Base-by-base conservation (phyloP, 148 eudicot genomes). In the Nepenthes gracilis region DNA sequence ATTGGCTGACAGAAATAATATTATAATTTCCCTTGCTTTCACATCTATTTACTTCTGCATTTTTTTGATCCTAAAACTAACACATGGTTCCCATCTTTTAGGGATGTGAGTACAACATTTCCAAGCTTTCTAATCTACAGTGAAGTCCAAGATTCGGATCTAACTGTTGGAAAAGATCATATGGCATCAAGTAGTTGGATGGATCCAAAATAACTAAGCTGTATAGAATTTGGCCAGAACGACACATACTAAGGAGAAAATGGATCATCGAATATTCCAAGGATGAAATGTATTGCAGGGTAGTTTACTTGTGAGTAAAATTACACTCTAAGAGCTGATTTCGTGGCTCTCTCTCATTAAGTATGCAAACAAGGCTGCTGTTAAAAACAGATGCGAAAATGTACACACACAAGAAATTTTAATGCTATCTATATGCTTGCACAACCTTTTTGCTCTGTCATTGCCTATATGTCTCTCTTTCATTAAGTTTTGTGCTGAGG, bases 51-150 rank as follows among this genome's bases (percentile, higher is more conserved):
- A 14, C 6, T 62, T 47, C n/a, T 9, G 33, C 23, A 0, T 47
- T 54, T 51, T 36, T 59, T 35, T 53, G 45, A 35, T 58, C 54
- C 33, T 33, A 11, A 33, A 63, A 23, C 23, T 50, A 33, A 23
- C 13, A 35, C 40, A n/a, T 43, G 9, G 14, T 7, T 14, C 3
- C 23, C 33, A 37, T 43, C 49, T 62, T 67, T 12, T 80, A 88
- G 88, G 86, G 86, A 85, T 53, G 56, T 88, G 54, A 81, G 88
- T 58, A 64, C 65, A 33, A 78, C 85, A 63, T 88, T 88, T 70
- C 96, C 88, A 55, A 74, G 76, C 72, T 88, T 85, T 65, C 70
- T 81, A 58, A 37, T 71, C 43, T 65, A 35, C 49, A 61, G 54
- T 48, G 60, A 64, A 68, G 69, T 57, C 37, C 34, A 48, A 48